A percentile compares a stretch with the other conserved stretches of the same genome.
Evolutionary conservation across 805 yeast species (phyloP).

Genomic region (Priceomyces melissophilus): DNA sequence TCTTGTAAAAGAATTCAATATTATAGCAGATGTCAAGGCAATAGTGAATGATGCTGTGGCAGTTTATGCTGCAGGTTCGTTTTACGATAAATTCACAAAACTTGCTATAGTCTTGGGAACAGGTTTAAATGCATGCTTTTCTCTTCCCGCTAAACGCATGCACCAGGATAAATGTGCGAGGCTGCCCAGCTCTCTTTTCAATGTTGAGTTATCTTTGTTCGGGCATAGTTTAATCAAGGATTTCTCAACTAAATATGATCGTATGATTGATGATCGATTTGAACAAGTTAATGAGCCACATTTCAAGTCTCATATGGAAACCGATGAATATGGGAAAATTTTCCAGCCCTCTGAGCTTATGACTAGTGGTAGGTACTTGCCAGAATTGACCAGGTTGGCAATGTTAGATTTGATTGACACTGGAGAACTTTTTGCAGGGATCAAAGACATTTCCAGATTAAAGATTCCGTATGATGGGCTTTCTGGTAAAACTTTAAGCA

Average conservation of each 20-base stretch:
- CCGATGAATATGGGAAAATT: conserved; percentile 19
- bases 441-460: conserved; percentile 10
- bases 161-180: conserved; percentile 17
- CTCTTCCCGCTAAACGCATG: conserved; percentile 18
- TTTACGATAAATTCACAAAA: conserved; percentile 30
- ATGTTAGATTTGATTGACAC: conserved; percentile 30
- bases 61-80: conserved; percentile 53
- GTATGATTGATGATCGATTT: conserved; percentile 33
- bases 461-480: conserved; percentile 27
- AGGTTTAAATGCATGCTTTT: conserved; percentile 57
- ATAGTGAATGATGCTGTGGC: conserved; percentile 67
- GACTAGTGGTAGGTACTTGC: conserved; percentile 54
- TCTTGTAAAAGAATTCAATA: conserved; percentile 17
- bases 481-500: conserved; percentile 42
- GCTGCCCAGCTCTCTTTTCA: conserved; percentile 26
- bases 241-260: conserved; percentile 38
- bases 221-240: conserved; percentile 34
- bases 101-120: conserved; percentile 67
- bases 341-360: conserved; percentile 58
- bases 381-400: conserved; percentile 48
- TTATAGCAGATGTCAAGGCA: conserved; percentile 37
- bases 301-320: conserved; percentile 29
- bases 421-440: conserved; percentile 23
- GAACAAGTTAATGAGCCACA: conserved; percentile 7
- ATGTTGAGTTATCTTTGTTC: conserved; percentile 56